Conservation (phyloP, 148 eudicot genomes). For the Vaccinium myrtillus region DNA sequence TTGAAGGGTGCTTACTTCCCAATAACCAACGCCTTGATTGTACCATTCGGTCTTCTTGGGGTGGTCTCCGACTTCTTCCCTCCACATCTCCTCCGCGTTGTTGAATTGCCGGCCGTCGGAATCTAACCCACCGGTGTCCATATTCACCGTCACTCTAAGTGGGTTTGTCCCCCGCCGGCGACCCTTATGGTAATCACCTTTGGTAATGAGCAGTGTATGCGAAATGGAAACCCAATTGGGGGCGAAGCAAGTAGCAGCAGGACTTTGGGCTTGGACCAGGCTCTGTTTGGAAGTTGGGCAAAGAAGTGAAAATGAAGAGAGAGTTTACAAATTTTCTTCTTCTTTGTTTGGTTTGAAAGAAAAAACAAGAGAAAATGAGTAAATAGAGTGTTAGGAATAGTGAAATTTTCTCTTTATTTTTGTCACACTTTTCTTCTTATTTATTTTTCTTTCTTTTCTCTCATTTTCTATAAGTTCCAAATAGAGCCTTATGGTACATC, state of each 20-base stretch:
- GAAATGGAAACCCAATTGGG: not conserved
- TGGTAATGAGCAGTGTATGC: not conserved
- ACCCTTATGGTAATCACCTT: not conserved
- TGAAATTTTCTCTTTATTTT: too few relatives aligned
- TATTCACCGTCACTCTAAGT: slow-evolving; percentile 17
- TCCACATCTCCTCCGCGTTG: slow-evolving; percentile 91
- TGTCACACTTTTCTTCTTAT: too few relatives aligned
- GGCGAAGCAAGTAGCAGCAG: not conserved
- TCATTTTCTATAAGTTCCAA: too few relatives aligned
- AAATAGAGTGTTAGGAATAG: too few relatives aligned
- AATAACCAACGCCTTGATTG: slow-evolving; percentile 66
- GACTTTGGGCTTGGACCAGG: not conserved
- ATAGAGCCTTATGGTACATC: not conserved
- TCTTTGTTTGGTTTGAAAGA: too few relatives aligned
- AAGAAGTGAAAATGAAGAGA: too few relatives aligned
- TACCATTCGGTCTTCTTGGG: slow-evolving; percentile 71
- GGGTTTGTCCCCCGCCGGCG: not conserved
- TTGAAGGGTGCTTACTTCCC: slow-evolving; percentile 56
- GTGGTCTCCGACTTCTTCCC: slow-evolving; percentile 68
- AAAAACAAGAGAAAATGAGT: too few relatives aligned
- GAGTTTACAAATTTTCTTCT: too few relatives aligned
- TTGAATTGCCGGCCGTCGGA: slow-evolving; percentile 66
- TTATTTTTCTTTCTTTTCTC: too few relatives aligned
- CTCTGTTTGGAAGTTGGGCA: too few relatives aligned
- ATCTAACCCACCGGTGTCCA: slow-evolving; percentile 72